phyloP scores from a whole-genome alignment of 1,284 basidiomycete species.

The Puccinia coronata region DNA sequence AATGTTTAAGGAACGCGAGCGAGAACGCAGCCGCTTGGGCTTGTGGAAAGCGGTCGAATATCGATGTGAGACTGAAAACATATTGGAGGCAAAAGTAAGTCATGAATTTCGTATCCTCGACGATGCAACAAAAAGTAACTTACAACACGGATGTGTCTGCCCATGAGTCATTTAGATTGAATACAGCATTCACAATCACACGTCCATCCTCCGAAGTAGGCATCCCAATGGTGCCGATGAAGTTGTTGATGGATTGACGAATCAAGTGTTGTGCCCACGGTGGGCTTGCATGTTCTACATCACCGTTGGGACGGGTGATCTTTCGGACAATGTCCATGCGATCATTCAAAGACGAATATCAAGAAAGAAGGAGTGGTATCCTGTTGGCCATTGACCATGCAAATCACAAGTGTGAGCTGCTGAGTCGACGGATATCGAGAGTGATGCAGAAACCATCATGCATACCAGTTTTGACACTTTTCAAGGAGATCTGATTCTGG shows the following conservation, averaged over 20 bases:
- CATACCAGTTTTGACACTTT: not conserved
- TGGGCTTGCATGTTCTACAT: not conserved
- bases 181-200: not conserved
- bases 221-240: not conserved
- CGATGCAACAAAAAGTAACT: not conserved
- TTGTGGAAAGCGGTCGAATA: not conserved
- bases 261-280: not conserved
- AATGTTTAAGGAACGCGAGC: not conserved
- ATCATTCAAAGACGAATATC: not conserved
- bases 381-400: not conserved
- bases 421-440: not conserved
- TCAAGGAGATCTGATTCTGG: not conserved
- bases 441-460: not conserved
- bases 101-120: not conserved
- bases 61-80: not conserved
- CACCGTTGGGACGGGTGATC: not conserved
- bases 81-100: not conserved
- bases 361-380: not conserved
- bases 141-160: not conserved
- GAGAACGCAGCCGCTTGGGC: not conserved
- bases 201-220: not conserved
- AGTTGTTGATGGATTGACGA: not conserved
- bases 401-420: no score
- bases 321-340: not conserved
- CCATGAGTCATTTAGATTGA: not conserved